phyloP scores from a whole-genome alignment of 1,284 basidiomycete genomes.

The Dichomitus squalens region DNA sequence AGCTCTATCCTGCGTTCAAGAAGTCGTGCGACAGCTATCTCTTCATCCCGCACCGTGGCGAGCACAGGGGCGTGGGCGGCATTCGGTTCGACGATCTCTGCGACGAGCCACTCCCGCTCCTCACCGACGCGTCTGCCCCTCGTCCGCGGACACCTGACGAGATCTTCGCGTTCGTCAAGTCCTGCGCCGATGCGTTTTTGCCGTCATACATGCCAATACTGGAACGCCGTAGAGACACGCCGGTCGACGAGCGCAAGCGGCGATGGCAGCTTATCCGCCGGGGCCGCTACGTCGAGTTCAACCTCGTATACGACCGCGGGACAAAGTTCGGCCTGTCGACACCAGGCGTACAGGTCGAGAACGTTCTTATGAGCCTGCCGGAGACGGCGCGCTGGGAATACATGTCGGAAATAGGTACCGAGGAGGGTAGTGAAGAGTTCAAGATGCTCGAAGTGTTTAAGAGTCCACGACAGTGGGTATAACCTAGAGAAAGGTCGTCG shows the following conservation, averaged over 20 bases:
- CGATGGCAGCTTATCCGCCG: constrained; percentile 90
- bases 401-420: constrained; percentile 75
- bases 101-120: constrained; percentile 55
- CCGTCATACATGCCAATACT: constrained; percentile 90
- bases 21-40: constrained; percentile 99
- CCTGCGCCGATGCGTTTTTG: constrained; percentile 77
- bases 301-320: constrained; percentile 86
- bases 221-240: constrained; percentile 51
- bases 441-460: constrained; percentile 70
- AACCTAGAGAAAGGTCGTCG: too few relatives aligned
- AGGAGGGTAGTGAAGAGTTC: constrained; percentile 74
- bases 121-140: constrained; percentile 42
- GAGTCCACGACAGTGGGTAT: constrained; percentile 73
- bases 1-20: constrained; percentile 85
- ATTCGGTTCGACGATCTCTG: constrained; percentile 95
- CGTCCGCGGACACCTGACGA: constrained; percentile 61
- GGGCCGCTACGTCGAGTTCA: constrained; percentile 94
- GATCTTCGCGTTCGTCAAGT: constrained; percentile 76
- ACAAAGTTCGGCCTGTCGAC: constrained; percentile 90
- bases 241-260: constrained; percentile 67
- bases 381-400: constrained; percentile 95
- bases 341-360: constrained; percentile 90
- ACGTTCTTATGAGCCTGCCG: constrained; percentile 73
- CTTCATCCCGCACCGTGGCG: constrained; percentile 84
- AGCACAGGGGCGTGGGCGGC: constrained; percentile 90